Percentiles rank a stretch among this genome's conserved stretches.
These are phyloP conservation scores for Yamadazyma triangularis DNA, from an alignment of 1,139 yeast genomes.

Conservation along the genomic window DNA sequence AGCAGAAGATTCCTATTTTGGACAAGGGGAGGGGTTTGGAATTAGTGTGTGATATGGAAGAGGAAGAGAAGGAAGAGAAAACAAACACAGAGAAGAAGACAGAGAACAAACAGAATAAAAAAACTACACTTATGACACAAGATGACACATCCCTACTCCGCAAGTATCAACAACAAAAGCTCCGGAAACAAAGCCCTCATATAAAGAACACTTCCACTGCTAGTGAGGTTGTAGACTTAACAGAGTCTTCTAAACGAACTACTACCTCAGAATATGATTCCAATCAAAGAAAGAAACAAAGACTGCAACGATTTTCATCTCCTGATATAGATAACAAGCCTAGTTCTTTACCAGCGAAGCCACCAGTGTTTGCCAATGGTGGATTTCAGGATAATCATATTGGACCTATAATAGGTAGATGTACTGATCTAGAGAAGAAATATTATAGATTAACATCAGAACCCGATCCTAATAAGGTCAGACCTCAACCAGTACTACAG, in stretches of 20 bases:
- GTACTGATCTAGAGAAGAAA: constrained; percentile 64
- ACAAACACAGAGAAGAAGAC: background rate
- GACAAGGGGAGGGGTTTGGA: constrained; percentile 14
- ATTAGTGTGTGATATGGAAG: constrained; percentile 5
- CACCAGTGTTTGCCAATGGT: too few species aligned
- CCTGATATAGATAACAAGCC: constrained; percentile 16
- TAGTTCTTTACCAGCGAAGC: constrained; percentile 6
- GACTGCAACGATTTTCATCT: constrained; percentile 48
- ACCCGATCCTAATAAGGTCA: constrained; percentile 78
- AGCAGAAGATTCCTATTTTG: constrained; percentile 52
- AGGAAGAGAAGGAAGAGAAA: constrained; percentile 1
- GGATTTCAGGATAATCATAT: constrained; percentile 2
- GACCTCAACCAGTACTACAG: constrained; percentile 64
- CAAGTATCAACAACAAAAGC: too few species aligned
- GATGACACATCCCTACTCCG: too few species aligned
- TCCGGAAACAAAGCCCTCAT: too few species aligned
- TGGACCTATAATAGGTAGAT: constrained; percentile 47
- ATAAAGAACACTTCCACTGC: background rate
- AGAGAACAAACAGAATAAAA: background rate
- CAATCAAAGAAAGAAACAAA: constrained; percentile 35
- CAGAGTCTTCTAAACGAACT: constrained; percentile 1
- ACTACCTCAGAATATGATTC: constrained; percentile 23
- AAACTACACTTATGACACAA: background rate
- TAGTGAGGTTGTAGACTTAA: background rate
- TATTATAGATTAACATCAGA: constrained; percentile 86